Percentiles rank a stretch among this genome's conserved stretches.
Evolutionary conservation across 2,329 filamentous ascomycete genomes (phyloP).

Genomic region (Apiospora marii): DNA sequence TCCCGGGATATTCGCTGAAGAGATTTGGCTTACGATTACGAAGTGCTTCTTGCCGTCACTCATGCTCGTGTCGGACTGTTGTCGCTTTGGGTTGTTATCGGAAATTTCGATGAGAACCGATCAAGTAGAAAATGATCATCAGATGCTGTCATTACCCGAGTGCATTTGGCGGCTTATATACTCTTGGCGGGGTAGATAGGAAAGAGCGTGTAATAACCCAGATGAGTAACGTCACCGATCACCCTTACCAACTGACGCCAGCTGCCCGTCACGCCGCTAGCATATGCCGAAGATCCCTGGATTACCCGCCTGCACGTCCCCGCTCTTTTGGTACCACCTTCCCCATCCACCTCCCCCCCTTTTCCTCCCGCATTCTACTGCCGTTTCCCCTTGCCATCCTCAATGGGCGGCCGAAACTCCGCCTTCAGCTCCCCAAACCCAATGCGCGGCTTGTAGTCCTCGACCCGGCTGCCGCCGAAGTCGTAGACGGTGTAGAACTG

Average conservation of each 20-base stretch:
- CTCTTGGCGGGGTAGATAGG: not conserved
- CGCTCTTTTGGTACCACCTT: not conserved
- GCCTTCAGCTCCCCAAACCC: constrained; percentile 31
- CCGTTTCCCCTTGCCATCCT: not conserved
- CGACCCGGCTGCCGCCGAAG: constrained; percentile 36
- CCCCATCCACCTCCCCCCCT: not conserved
- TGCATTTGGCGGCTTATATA: not conserved
- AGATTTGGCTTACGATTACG: constrained; percentile 7
- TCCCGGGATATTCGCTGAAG: not conserved
- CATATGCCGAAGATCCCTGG: not conserved
- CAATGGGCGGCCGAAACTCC: constrained; percentile 26
- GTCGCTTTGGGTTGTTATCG: not conserved
- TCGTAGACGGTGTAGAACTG: constrained; percentile 47
- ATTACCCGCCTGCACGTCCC: not conserved
- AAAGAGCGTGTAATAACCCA: not conserved
- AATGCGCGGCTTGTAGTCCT: constrained; percentile 28
- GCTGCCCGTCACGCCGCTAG: not conserved
- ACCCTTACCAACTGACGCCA: not conserved
- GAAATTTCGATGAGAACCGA: not conserved
- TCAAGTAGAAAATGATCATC: not conserved
- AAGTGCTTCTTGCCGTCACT: constrained; percentile 5
- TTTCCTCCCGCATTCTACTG: not conserved
- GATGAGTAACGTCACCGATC: not conserved
- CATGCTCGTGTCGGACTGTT: not conserved
- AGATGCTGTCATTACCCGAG: not conserved